Base-by-base conservation (phyloP, 805 yeast species). In the Metschnikowia cubensis region DNA sequence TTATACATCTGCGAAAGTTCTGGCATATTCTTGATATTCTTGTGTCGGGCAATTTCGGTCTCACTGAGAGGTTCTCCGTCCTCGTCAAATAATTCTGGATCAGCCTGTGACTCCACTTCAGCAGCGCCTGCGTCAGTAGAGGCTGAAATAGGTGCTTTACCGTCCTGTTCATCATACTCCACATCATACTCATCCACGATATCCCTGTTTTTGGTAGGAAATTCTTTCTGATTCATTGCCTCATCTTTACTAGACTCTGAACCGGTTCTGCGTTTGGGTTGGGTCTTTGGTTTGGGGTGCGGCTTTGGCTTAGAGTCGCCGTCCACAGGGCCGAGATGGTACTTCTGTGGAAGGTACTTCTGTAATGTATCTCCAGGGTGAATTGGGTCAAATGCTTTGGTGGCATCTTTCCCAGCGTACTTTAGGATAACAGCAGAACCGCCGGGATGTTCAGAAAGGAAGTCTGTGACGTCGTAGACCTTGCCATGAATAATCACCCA, bases 331-430 rank as follows among this genome's bases (percentile, higher is more conserved):
- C 77, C 77, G 45, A 61, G 57, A 51, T 69, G 75, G 35, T 61
- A 63, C 50, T 71, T 61, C 4, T 59, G 55, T 2, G 66, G 95
- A 35, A 88, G 66, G 58, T 82, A 83, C 61, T 84, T 83, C 29
- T 80, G 83, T 48, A 92, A 74, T 20, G 55, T 86, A 59, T 90
- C 96, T n/a, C 85, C 80, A 0, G 98, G 94, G 67, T 92, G 99
- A 52, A 92, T 77, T 17, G 96, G 96, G 51, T 85, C 88, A 63
- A 89, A 92, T 8, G 88, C 82, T 59, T 85, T 83, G 6, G 94
- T 85, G 10, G 92, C 96, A 53, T 71, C 76, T 50, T 66, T 67
- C 1, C 79, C 76, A n/a, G 73, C 71, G 59, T 64, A 82, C 61
- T 79, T 80, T 49, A 79, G 65, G 34, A 82, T 79, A 48, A 82